Percentiles rank a stretch among this genome's conserved stretches.
These are phyloP conservation scores for Termitomyces sp. DNA, from an alignment of 768 basidiomycete species.

Conservation along the genomic window DNA sequence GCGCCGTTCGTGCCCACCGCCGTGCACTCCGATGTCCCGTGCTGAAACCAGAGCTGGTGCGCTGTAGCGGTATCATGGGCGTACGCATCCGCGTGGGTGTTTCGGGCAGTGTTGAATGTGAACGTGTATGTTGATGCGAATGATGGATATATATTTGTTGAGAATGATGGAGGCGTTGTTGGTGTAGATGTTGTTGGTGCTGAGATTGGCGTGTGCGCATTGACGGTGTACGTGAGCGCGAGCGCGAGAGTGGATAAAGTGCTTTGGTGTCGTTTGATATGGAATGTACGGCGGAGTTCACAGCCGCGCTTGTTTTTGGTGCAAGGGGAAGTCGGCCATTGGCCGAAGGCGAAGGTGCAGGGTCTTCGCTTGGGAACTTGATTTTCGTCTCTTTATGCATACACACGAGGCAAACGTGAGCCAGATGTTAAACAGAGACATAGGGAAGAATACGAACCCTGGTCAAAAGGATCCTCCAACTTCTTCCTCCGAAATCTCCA, in stretches of 20 bases:
- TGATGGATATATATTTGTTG: neutral
- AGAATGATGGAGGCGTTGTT: neutral
- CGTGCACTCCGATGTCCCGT: conserved; percentile 37
- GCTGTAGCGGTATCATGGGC: conserved; percentile 19
- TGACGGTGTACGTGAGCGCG: conserved; percentile 27
- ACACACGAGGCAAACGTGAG: neutral
- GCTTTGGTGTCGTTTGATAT: conserved; percentile 4
- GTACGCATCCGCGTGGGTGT: conserved; percentile 23
- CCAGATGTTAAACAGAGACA: neutral
- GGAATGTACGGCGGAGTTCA: neutral
- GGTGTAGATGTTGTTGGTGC: conserved; percentile 16
- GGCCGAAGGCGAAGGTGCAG: neutral
- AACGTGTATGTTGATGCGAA: neutral
- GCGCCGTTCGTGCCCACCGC: conserved; percentile 60
- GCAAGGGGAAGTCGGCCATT: neutral
- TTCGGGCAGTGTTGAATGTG: conserved; percentile 3
- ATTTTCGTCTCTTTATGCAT: conserved; percentile 9
- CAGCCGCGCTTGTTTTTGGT: neutral
- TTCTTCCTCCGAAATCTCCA: conserved; percentile 34
- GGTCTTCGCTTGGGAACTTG: conserved; percentile 10
- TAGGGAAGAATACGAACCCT: conserved; percentile 1
- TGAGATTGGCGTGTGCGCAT: conserved; percentile 16
- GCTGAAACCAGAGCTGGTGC: neutral
- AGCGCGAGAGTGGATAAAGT: conserved; percentile 14
- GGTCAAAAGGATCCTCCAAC: conserved; percentile 4